Evolutionary conservation across 176 grass and related monocot species (phyloP).

Genomic region (Bonia amplexicaulis): DNA sequence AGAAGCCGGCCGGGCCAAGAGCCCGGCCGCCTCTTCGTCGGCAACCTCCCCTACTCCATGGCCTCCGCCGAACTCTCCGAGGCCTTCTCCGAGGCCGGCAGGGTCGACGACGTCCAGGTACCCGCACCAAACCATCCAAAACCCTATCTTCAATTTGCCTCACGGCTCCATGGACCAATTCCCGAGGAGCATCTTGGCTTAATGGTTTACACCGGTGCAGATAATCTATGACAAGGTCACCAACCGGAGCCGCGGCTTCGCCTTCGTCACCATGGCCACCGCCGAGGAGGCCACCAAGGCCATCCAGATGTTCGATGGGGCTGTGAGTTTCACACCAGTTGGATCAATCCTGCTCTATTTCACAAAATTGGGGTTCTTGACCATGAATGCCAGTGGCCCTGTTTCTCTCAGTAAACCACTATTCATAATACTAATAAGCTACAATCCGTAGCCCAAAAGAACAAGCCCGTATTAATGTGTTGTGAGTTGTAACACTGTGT

Average conservation of each 20-base stretch:
- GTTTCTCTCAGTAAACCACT: too few relatives aligned
- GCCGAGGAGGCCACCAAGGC: slow-evolving; percentile 62
- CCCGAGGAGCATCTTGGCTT: not conserved
- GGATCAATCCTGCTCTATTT: not conserved
- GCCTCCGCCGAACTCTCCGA: slow-evolving; percentile 54
- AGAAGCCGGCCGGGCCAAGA: slow-evolving; percentile 41
- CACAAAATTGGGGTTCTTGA: not conserved
- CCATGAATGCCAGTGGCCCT: not conserved
- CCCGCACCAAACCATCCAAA: not conserved
- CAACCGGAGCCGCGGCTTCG: slow-evolving; percentile 79
- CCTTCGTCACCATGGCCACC: slow-evolving; percentile 84
- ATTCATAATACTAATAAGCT: too few relatives aligned
- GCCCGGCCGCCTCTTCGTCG: slow-evolving; percentile 72
- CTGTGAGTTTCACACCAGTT: slow-evolving; percentile 39
- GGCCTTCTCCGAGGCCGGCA: slow-evolving; percentile 71
- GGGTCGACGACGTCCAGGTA: slow-evolving; percentile 64
- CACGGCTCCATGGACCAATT: not conserved
- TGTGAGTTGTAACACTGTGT: too few relatives aligned
- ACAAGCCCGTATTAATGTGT: too few relatives aligned
- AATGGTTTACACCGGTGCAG: slow-evolving; percentile 21
- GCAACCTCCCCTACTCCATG: slow-evolving; percentile 71
- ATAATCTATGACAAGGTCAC: slow-evolving; percentile 80
- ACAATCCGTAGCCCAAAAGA: too few relatives aligned
- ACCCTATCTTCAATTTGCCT: not conserved
- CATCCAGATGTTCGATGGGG: slow-evolving; percentile 83